These are phyloP conservation scores for Emericellopsis terricola DNA, from an alignment of 495 filamentous ascomycete species.

Conservation along the genomic window DNA sequence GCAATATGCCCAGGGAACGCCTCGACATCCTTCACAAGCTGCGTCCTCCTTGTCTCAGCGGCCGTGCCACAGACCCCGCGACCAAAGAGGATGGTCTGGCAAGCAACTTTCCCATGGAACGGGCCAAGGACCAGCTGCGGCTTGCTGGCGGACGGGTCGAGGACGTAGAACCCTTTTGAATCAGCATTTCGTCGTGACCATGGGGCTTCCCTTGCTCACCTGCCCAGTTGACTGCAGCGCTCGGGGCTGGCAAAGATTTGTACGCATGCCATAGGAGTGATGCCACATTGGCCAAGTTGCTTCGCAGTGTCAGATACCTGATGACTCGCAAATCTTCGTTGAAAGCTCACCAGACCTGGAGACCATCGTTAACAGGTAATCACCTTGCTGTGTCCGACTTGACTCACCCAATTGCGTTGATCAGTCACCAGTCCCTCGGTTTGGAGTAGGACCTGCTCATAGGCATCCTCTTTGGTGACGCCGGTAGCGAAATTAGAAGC, in stretches of 20 bases:
- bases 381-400: too few relatives aligned
- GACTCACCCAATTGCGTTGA: slow-evolving; percentile 72
- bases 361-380: too few relatives aligned
- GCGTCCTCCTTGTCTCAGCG: slow-evolving; percentile 40
- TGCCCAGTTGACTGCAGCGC: slow-evolving; percentile 66
- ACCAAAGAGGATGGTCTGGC: slow-evolving; percentile 66
- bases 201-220: slow-evolving; percentile 25
- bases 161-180: slow-evolving; percentile 57
- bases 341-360: slow-evolving; percentile 37
- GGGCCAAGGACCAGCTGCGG: slow-evolving; percentile 60
- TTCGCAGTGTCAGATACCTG: slow-evolving; percentile 10
- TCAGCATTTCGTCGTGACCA: neutral
- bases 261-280: slow-evolving; percentile 80
- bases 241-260: slow-evolving; percentile 58
- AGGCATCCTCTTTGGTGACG: slow-evolving; percentile 56
- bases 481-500: slow-evolving; percentile 52
- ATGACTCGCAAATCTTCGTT: neutral
- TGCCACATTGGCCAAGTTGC: slow-evolving; percentile 71
- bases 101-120: slow-evolving; percentile 78
- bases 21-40: slow-evolving; percentile 60
- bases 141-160: slow-evolving; percentile 36
- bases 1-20: slow-evolving; percentile 80
- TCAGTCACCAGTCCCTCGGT: slow-evolving; percentile 52
- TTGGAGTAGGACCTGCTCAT: slow-evolving; percentile 55
- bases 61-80: slow-evolving; percentile 75